Conservation (phyloP, 1,284 basidiomycete species). For the Apiotrichum porosum region DNA sequence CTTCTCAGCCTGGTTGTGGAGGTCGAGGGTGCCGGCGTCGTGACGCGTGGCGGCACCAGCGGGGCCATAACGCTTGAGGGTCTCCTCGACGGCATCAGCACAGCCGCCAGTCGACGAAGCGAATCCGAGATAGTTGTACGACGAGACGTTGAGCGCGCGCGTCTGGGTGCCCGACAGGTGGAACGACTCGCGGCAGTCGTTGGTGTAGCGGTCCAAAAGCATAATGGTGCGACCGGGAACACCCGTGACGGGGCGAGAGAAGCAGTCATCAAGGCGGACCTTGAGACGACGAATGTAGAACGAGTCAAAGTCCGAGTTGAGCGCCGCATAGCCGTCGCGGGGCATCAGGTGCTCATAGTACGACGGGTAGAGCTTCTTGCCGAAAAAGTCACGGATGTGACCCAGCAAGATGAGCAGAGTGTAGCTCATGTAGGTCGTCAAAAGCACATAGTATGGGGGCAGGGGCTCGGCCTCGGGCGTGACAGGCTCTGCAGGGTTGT, state of each 20-base stretch:
- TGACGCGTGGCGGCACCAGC: slow-evolving; percentile 71
- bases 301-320: slow-evolving; percentile 98
- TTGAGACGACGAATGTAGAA: slow-evolving; percentile 98
- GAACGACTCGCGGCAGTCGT: slow-evolving; percentile 78
- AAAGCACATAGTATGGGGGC: slow-evolving; percentile 82
- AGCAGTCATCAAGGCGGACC: slow-evolving; percentile 90
- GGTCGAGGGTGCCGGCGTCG: slow-evolving; percentile 76
- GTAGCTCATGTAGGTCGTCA: slow-evolving; percentile 90
- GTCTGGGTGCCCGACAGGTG: slow-evolving; percentile 73
- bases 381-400: slow-evolving; percentile 91
- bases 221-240: slow-evolving; percentile 92
- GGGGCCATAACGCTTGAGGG: slow-evolving; percentile 72
- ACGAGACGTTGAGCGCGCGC: slow-evolving; percentile 91
- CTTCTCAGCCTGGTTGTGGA: slow-evolving; percentile 77
- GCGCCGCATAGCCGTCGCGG: slow-evolving; percentile 81
- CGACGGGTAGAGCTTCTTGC: slow-evolving; percentile 71
- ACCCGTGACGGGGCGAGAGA: slow-evolving; percentile 86
- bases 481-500: slow-evolving; percentile 50
- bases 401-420: slow-evolving; percentile 83
- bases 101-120: slow-evolving; percentile 90
- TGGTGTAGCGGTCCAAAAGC: slow-evolving; percentile 75
- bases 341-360: slow-evolving; percentile 78
- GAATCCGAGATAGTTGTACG: slow-evolving; percentile 99
- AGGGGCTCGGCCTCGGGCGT: slow-evolving; percentile 59
- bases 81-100: slow-evolving; percentile 84